Percentiles rank a stretch among this genome's conserved stretches.
Evolutionary conservation across 345 rosid genomes (phyloP).

Genomic region (Syzygium aqueum): DNA sequence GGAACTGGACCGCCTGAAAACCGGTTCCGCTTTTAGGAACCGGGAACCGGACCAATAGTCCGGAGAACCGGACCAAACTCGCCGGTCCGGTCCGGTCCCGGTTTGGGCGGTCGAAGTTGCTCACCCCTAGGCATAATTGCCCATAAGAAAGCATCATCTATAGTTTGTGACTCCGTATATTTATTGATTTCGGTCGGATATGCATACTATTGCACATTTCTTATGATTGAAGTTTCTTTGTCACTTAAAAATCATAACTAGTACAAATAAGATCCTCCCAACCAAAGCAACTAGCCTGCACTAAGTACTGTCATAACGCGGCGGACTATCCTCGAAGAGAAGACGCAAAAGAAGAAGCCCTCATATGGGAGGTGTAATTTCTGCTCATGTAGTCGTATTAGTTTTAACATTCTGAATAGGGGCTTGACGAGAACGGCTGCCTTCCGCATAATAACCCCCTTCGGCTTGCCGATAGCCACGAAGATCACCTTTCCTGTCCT

Average conservation of each 20-base stretch:
- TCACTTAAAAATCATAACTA: background rate
- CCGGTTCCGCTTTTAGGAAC: too few species aligned
- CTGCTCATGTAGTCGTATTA: background rate
- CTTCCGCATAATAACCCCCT: background rate
- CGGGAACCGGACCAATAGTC: too few species aligned
- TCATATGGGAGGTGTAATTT: background rate
- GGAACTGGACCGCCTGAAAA: too few species aligned
- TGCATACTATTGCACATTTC: background rate
- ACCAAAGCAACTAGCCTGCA: background rate
- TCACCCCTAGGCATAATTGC: background rate
- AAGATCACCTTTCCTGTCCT: background rate
- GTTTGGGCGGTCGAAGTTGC: too few species aligned
- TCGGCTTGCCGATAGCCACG: too few species aligned
- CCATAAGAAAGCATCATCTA: background rate
- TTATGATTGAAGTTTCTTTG: background rate
- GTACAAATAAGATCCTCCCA: background rate
- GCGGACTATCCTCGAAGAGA: background rate
- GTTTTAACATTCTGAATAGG: background rate
- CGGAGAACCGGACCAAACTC: too few species aligned
- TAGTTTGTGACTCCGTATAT: accelerated
- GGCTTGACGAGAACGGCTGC: background rate
- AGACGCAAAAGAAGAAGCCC: background rate
- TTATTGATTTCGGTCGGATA: background rate
- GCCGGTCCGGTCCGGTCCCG: too few species aligned
- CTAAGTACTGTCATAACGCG: background rate